Evolutionary conservation across 345 rosid species (phyloP).

Genomic region (Eucalyptus pauciflora): DNA sequence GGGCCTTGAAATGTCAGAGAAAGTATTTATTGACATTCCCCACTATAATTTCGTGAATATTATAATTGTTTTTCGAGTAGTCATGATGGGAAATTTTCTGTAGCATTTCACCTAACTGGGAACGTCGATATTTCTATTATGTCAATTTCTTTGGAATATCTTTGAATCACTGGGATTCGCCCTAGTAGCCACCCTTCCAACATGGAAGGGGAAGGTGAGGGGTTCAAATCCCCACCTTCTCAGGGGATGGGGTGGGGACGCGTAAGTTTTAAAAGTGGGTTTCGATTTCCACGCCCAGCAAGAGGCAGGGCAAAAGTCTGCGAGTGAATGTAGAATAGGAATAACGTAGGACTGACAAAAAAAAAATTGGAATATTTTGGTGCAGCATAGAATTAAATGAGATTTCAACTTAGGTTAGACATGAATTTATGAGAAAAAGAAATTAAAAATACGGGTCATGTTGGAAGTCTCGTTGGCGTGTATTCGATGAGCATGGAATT

Average conservation of each 20-base stretch:
- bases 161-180: too few relatives aligned
- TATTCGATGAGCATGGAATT: not conserved
- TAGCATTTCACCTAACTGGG: not conserved
- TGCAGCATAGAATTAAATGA: not conserved
- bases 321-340: too few relatives aligned
- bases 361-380: not conserved
- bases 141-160: not conserved
- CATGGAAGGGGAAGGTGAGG: too few relatives aligned
- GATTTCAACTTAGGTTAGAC: not conserved
- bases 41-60: not conserved
- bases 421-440: fast-evolving
- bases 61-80: not conserved
- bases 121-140: not conserved
- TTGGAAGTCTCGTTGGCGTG: not conserved
- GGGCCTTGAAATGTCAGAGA: not conserved
- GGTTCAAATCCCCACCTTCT: too few relatives aligned
- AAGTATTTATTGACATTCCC: not conserved
- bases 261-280: too few relatives aligned
- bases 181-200: too few relatives aligned
- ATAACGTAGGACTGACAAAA: too few relatives aligned
- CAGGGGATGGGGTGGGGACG: too few relatives aligned
- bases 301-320: too few relatives aligned
- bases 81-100: not conserved
- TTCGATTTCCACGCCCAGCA: too few relatives aligned
- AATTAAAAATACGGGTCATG: not conserved